Evolutionary conservation across 192 early-diverging fungal species (phyloP).

Genomic region (Backusella circina): DNA sequence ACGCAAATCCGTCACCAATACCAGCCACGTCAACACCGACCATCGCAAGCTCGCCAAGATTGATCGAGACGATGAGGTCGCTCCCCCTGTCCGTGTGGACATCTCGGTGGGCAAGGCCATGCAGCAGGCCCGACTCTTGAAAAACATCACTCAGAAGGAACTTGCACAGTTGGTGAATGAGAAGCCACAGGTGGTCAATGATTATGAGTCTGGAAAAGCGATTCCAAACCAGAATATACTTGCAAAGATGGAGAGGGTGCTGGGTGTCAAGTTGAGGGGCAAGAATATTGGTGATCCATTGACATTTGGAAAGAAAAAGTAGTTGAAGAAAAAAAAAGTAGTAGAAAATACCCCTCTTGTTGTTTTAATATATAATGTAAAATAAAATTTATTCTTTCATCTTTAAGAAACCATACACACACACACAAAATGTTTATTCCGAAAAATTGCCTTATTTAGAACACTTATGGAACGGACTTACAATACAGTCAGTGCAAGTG

Average conservation of each 20-base stretch:
- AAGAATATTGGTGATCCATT: conserved; percentile 62
- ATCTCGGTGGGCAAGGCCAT: conserved; percentile 77
- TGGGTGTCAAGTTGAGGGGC: conserved; percentile 86
- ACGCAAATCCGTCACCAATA: conserved; percentile 65
- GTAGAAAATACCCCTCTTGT: background rate
- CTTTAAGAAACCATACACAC: background rate
- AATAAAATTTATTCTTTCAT: background rate
- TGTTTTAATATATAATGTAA: background rate
- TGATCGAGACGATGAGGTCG: conserved; percentile 82
- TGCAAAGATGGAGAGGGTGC: conserved; percentile 77
- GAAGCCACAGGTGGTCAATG: conserved; percentile 78
- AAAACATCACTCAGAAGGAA: conserved; percentile 84
- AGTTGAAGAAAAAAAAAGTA: background rate
- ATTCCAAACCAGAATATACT: conserved; percentile 91
- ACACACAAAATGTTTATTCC: background rate
- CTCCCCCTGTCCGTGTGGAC: conserved; percentile 59
- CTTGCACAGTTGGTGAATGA: conserved; percentile 86
- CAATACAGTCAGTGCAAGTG: background rate
- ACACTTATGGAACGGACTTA: background rate
- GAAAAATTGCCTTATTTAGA: background rate
- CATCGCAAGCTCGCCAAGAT: conserved; percentile 77
- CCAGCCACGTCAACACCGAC: conserved; percentile 56
- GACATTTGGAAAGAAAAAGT: conserved; percentile 41
- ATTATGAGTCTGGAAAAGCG: conserved; percentile 82
- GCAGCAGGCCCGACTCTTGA: conserved; percentile 69